These are phyloP conservation scores for Teratosphaeria gauchensis DNA, from an alignment of 2,329 filamentous ascomycete species.

Conservation along the genomic window DNA sequence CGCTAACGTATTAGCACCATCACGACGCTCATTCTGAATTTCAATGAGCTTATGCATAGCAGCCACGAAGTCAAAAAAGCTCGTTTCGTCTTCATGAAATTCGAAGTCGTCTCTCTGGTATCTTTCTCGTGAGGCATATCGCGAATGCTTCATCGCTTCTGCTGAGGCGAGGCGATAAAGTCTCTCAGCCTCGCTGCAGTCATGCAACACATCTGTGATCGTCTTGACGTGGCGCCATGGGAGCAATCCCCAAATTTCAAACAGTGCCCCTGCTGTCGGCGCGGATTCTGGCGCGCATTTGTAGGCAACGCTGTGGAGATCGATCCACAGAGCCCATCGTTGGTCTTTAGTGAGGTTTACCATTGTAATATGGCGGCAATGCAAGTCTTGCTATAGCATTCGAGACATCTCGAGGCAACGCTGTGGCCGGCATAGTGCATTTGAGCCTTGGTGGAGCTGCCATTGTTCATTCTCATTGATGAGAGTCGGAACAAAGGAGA, in stretches of 20 bases:
- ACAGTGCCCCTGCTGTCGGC: neutral
- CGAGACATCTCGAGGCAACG: neutral
- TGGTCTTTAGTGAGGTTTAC: neutral
- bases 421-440: neutral
- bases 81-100: neutral
- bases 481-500: neutral
- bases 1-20: neutral
- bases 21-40: neutral
- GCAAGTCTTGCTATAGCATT: neutral
- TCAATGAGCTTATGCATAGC: neutral
- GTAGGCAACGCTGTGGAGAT: neutral
- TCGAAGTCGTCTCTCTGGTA: neutral
- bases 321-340: neutral
- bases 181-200: neutral
- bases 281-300: neutral
- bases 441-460: neutral
- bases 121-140: neutral
- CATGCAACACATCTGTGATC: neutral
- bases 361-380: neutral
- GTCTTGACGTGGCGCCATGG: neutral
- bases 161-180: neutral
- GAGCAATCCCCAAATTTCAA: neutral
- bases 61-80: neutral
- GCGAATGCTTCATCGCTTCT: neutral
- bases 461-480: neutral